Base-by-base conservation (phyloP, 768 basidiomycete species). In the Auricularia cornea region DNA sequence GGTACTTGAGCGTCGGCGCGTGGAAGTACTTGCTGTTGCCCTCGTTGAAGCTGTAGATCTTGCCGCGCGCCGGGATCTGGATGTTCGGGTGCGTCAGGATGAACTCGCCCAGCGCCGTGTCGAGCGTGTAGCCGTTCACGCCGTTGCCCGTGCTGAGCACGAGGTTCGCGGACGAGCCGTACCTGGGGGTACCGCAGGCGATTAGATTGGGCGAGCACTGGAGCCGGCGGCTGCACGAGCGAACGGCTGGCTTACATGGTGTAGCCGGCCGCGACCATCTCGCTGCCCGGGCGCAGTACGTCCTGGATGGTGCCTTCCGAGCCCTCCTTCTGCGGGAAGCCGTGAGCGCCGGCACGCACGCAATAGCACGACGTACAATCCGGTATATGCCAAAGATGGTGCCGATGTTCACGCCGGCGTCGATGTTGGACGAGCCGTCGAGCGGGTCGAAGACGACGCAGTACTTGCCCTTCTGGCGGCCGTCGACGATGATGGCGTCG, bases 11-110 rank as follows among this genome's bases (percentile, higher is more conserved):
- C 59, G 92, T 90, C 20, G 90, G 94, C 57, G 83, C 75, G 75
- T 94, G 79, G 80, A 97, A 98, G 78, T 95, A 95, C 83, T 92
- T 81, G 33, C 94, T 84, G 79, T 99, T 99, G 65, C 97, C 97
- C 78, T 99, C 97, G 74, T 99, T 99, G 83, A 98, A 96, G 3
- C 95, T 98, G 79, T 99, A 99, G 72, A 99, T 99, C 79, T 98
- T 98, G 68, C 97, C 97, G 59, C 97, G 88, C 11, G 85, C 67
- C 6, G 97, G 97, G 67, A 99, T 92, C 76, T 86, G 84, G 76
- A 99, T 99, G 90, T 98, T 86, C 29, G 96, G 96, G 78, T 99
- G 97, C 32, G 97, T 99, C 63, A 98, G 85, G 72, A 99, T 97
- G 76, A 98, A 99, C 79, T 99, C 97, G 69, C 97, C 97, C 16